These are phyloP conservation scores for Cantharellus cinnabarinus DNA, from an alignment of 768 basidiomycete species.

Conservation along the genomic window DNA sequence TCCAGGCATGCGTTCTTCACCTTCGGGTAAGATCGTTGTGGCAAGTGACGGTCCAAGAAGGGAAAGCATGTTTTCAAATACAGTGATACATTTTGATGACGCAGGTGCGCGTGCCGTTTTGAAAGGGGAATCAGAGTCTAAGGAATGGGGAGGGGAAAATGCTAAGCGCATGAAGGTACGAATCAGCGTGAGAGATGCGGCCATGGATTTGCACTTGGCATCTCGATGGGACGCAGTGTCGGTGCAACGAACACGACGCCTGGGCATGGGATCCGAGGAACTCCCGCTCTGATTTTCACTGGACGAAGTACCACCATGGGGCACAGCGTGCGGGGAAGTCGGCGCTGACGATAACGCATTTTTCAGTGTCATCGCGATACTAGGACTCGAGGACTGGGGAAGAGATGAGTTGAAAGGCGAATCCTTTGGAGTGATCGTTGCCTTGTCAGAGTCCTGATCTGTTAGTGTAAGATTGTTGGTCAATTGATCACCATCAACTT, in stretches of 20 bases:
- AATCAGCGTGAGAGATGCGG: slow-evolving; percentile 15
- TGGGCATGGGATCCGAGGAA: background rate
- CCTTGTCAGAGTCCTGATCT: background rate
- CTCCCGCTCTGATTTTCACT: background rate
- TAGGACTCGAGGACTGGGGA: slow-evolving; percentile 1
- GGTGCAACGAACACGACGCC: background rate
- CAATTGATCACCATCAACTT: too few species aligned
- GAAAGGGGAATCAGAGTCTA: slow-evolving; percentile 7
- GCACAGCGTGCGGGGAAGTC: background rate
- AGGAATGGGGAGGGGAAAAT: slow-evolving; percentile 16
- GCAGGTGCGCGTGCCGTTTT: slow-evolving; percentile 15
- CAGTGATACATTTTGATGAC: slow-evolving; percentile 16
- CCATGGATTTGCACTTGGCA: slow-evolving; percentile 6
- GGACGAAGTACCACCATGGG: too few species aligned
- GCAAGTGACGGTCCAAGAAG: slow-evolving; percentile 17
- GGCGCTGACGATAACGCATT: background rate
- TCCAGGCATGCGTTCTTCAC: background rate
- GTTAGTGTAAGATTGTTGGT: background rate
- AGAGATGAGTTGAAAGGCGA: background rate
- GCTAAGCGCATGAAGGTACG: slow-evolving; percentile 20
- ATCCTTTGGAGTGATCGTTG: too few species aligned
- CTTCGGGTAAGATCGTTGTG: slow-evolving; percentile 3
- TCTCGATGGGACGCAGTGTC: background rate
- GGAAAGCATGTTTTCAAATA: slow-evolving; percentile 22
- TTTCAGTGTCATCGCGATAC: too few species aligned